Percentiles rank a stretch among this genome's conserved stretches.
phyloP scores from a whole-genome alignment of 2,329 filamentous ascomycete species.

The Fusarium gaditjirri region DNA sequence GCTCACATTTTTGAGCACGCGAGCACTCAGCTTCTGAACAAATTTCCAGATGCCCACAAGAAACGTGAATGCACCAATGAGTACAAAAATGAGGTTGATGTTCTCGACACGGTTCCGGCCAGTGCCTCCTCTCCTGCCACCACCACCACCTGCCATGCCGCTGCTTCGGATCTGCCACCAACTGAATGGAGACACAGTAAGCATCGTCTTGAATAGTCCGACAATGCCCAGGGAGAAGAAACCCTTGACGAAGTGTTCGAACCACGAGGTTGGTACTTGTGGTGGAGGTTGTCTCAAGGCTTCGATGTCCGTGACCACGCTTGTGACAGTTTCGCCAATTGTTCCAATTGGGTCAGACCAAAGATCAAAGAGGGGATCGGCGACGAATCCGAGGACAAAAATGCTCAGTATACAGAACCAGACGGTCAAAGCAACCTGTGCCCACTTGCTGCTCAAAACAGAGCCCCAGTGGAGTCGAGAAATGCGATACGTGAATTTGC shows the following conservation, averaged over 20 bases:
- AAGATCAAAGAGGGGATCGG: conserved; percentile 90
- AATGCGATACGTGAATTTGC: conserved; percentile 83
- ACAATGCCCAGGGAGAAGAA: conserved; percentile 89
- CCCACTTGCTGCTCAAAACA: conserved; percentile 72
- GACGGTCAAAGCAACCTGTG: conserved; percentile 77
- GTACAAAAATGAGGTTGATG: conserved; percentile 81
- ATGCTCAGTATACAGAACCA: conserved; percentile 76
- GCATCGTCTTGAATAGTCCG: conserved; percentile 83
- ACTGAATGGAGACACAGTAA: conserved; percentile 79
- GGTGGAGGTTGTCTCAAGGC: conserved; percentile 52
- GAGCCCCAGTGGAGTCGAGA: conserved; percentile 80
- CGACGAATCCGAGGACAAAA: conserved; percentile 89
- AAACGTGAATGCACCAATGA: conserved; percentile 84
- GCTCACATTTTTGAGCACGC: conserved; percentile 79
- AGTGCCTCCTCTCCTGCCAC: conserved; percentile 66
- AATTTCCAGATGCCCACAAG: conserved; percentile 86
- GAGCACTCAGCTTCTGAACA: conserved; percentile 77
- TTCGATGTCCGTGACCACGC: conserved; percentile 55
- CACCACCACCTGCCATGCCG: conserved; percentile 63
- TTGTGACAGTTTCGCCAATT: conserved; percentile 63
- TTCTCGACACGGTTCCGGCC: conserved; percentile 82
- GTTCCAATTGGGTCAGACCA: conserved; percentile 82
- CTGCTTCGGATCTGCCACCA: conserved; percentile 78
- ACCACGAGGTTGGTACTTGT: conserved; percentile 71
- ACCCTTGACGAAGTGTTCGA: conserved; percentile 87